Conservation (phyloP, 257 asterid genomes). For the Handroanthus guayacan region DNA sequence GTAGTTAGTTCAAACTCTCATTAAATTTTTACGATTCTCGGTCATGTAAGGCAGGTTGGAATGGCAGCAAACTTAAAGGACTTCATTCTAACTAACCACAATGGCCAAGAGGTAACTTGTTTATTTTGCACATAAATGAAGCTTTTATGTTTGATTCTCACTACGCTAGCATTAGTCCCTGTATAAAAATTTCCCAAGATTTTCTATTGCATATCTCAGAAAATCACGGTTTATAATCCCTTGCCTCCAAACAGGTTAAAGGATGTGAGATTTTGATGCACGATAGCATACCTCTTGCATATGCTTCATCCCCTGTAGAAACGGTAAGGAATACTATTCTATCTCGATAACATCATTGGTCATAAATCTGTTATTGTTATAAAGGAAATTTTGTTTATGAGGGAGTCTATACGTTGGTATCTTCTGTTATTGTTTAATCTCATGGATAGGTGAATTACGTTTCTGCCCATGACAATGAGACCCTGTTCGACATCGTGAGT, state of each 20-base stretch:
- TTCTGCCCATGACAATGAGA: slow-evolving; percentile 98
- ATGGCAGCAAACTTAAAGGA: slow-evolving; percentile 92
- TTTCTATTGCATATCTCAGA: slow-evolving; percentile 11
- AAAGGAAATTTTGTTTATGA: not conserved
- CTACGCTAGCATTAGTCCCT: not conserved
- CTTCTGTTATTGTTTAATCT: slow-evolving; percentile 11
- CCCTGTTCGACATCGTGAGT: slow-evolving; percentile 85
- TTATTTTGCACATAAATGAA: not conserved
- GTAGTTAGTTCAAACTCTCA: not conserved
- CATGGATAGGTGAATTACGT: slow-evolving; percentile 79
- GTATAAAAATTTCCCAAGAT: not conserved
- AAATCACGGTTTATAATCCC: not conserved
- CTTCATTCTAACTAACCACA: slow-evolving; percentile 64
- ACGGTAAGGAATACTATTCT: slow-evolving; percentile 62
- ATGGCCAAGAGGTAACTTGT: slow-evolving; percentile 73
- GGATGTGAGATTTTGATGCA: slow-evolving; percentile 79
- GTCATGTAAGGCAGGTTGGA: slow-evolving; percentile 58
- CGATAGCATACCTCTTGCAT: slow-evolving; percentile 79
- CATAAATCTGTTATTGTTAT: not conserved
- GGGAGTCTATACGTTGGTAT: slow-evolving; percentile 10
- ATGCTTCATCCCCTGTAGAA: slow-evolving; percentile 79
- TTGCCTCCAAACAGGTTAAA: slow-evolving; percentile 64
- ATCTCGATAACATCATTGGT: not conserved
- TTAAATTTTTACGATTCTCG: not conserved
- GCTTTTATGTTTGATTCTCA: not conserved